Conservation (phyloP, 2,329 filamentous ascomycete genomes). For the Xylaria digitata region DNA sequence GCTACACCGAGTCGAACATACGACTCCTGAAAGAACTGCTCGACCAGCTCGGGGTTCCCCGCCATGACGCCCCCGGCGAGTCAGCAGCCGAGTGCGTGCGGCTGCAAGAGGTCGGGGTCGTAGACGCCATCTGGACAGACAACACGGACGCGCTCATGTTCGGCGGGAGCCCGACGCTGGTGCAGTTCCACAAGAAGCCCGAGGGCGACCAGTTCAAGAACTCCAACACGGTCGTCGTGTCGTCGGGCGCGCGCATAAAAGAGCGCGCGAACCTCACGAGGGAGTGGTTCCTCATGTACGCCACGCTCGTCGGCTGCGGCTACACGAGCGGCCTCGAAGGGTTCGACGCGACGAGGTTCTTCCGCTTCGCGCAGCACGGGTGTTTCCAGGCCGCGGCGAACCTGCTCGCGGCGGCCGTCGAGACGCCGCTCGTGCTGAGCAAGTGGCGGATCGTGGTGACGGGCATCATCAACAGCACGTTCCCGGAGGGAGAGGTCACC, state of each 20-base stretch:
- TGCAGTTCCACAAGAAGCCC: slow-evolving; percentile 44
- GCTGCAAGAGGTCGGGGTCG: slow-evolving; percentile 56
- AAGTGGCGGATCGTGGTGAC: slow-evolving; percentile 41
- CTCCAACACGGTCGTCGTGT: slow-evolving; percentile 34
- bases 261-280: slow-evolving; percentile 33
- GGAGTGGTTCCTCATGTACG: slow-evolving; percentile 42
- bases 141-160: slow-evolving; percentile 62
- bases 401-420: slow-evolving; percentile 29
- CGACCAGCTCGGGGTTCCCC: slow-evolving; percentile 54
- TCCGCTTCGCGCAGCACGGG: slow-evolving; percentile 37
- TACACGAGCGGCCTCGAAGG: slow-evolving; percentile 39
- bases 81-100: slow-evolving; percentile 60
- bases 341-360: slow-evolving; percentile 38
- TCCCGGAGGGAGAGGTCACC: slow-evolving; percentile 30
- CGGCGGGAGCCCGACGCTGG: slow-evolving; percentile 54
- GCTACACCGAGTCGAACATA: slow-evolving; percentile 50
- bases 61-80: slow-evolving; percentile 59
- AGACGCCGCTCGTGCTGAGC: slow-evolving; percentile 33
- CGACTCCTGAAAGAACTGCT: slow-evolving; percentile 54
- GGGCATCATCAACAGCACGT: slow-evolving; percentile 33
- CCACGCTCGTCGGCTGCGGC: slow-evolving; percentile 44
- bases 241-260: slow-evolving; percentile 28
- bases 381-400: slow-evolving; percentile 38
- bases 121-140: slow-evolving; percentile 62
- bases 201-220: slow-evolving; percentile 39